These are phyloP conservation scores for Fraxinus pennsylvanica DNA, from an alignment of 257 asterid genomes.

Conservation along the genomic window DNA sequence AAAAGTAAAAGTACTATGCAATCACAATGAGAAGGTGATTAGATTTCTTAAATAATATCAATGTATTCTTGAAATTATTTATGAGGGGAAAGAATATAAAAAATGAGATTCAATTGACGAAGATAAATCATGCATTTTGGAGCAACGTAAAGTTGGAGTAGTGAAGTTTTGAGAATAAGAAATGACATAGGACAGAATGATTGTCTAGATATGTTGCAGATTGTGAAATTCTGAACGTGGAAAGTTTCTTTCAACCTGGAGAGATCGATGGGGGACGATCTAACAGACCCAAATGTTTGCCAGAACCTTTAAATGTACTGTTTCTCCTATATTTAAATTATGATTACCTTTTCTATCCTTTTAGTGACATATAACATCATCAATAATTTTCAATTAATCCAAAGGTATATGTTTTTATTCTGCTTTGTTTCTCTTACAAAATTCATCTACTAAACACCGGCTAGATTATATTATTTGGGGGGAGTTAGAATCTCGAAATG, in stretches of 20 bases:
- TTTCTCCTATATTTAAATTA: not conserved
- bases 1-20: not conserved
- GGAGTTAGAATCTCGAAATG: not conserved
- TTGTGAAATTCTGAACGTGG: not conserved
- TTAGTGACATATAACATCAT: not conserved
- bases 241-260: not conserved
- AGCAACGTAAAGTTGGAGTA: not conserved
- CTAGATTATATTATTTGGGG: not conserved
- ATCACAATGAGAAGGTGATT: not conserved
- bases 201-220: not conserved
- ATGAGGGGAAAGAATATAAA: not conserved
- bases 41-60: not conserved
- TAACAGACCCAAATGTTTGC: not conserved
- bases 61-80: not conserved
- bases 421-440: not conserved
- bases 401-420: not conserved
- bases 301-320: not conserved
- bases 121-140: not conserved
- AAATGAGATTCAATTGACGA: not conserved
- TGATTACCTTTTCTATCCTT: not conserved
- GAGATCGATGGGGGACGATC: not conserved
- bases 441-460: not conserved
- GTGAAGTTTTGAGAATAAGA: not conserved
- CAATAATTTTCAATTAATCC: not conserved
- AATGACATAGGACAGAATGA: not conserved